A percentile compares a stretch with the other conserved stretches of the same genome.
phyloP scores from a whole-genome alignment of 345 rosid genomes.

The Linum lewisii region DNA sequence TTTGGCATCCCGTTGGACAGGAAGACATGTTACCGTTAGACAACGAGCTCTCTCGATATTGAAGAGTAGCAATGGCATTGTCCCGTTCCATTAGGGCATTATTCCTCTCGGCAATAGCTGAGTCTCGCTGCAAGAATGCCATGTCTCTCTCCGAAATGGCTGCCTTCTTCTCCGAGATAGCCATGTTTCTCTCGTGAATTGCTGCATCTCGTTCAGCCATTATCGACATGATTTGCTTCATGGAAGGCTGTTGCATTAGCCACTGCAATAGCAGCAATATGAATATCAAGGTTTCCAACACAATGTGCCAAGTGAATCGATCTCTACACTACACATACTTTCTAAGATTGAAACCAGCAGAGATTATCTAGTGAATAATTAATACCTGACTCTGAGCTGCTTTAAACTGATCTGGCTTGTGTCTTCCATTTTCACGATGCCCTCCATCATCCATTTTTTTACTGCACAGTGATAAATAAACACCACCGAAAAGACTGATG shows the following conservation, averaged over 20 bases:
- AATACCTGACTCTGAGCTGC: constrained; percentile 85
- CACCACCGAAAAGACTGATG: background rate
- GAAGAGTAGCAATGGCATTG: constrained; percentile 71
- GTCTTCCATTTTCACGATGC: constrained; percentile 89
- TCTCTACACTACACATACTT: too few species aligned
- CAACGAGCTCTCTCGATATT: constrained; percentile 73
- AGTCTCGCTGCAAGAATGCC: constrained; percentile 88
- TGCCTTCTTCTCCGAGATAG: constrained; percentile 82
- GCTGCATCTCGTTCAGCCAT: constrained; percentile 98
- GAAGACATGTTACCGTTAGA: constrained; percentile 42
- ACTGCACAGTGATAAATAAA: constrained; percentile 6
- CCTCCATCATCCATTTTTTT: constrained; percentile 86
- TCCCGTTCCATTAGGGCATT: constrained; percentile 83
- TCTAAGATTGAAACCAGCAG: background rate
- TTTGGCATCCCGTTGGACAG: constrained; percentile 69
- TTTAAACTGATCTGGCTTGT: constrained; percentile 63
- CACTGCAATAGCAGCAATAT: constrained; percentile 42
- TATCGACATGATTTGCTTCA: constrained; percentile 97
- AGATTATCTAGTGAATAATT: background rate
- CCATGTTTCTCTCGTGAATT: constrained; percentile 78
- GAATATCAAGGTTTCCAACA: constrained; percentile 5
- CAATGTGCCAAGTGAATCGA: background rate
- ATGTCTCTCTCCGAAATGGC: constrained; percentile 89
- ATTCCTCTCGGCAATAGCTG: constrained; percentile 87
- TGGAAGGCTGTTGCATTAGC: constrained; percentile 93